Evolutionary conservation across 306 rosid species (phyloP).

Genomic region (Carpinus viminea): DNA sequence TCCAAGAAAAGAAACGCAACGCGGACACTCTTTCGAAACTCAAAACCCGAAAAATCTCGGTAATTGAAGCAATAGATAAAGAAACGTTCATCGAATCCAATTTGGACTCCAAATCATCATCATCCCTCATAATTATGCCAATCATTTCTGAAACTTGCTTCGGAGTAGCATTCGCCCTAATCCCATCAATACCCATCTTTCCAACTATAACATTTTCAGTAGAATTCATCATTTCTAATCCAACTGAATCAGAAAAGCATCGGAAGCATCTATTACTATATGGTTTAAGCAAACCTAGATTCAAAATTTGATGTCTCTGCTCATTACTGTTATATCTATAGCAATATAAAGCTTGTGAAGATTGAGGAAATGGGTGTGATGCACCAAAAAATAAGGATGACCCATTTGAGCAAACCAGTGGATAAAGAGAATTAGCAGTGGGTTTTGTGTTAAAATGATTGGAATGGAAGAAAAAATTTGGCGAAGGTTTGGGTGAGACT

Average conservation of each 20-base stretch:
- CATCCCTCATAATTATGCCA: constrained; percentile 42
- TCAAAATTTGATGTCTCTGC: not conserved
- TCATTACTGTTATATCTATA: not conserved
- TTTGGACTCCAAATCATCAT: constrained; percentile 43
- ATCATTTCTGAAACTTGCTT: constrained; percentile 49
- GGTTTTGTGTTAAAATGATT: constrained; percentile 20
- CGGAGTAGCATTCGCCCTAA: constrained; percentile 19
- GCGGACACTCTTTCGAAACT: constrained; percentile 48
- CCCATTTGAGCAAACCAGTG: constrained; percentile 25
- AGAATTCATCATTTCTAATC: not conserved
- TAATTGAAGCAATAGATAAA: constrained; percentile 36
- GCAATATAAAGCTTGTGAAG: constrained; percentile 17
- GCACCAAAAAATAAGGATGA: constrained; percentile 21
- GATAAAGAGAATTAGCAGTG: constrained; percentile 10
- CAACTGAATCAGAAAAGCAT: constrained; percentile 27
- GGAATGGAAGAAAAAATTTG: constrained; percentile 10
- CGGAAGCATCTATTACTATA: constrained; percentile 25
- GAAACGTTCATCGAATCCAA: constrained; percentile 46
- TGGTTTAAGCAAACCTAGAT: constrained; percentile 5
- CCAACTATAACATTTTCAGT: not conserved
- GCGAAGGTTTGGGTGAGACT: constrained; percentile 7
- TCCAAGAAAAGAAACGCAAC: constrained; percentile 60
- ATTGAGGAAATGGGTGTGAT: constrained; percentile 21
- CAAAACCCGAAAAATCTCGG: constrained; percentile 41
- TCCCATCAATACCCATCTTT: constrained; percentile 11